phyloP scores from a whole-genome alignment of 2,329 filamentous ascomycete species.

The Apiospora hydei region DNA sequence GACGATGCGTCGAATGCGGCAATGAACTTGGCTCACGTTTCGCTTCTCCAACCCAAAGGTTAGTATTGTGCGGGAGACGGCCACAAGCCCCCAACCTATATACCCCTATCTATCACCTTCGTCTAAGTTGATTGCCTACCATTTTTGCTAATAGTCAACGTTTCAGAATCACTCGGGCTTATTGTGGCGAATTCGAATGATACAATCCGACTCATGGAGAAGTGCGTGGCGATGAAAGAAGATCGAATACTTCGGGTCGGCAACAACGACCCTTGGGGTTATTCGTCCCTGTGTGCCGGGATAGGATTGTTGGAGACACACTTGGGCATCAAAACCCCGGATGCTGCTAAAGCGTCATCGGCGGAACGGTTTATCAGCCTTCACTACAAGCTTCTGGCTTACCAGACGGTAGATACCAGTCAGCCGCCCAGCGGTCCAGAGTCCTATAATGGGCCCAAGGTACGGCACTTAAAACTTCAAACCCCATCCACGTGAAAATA shows the following conservation, averaged over 20 bases:
- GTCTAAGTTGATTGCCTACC: too few relatives aligned
- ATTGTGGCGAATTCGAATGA: slow-evolving; percentile 69
- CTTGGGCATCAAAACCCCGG: slow-evolving; percentile 62
- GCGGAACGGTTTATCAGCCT: slow-evolving; percentile 66
- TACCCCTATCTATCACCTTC: not conserved
- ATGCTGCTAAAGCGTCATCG: slow-evolving; percentile 64
- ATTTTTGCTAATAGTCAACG: slow-evolving; percentile 27
- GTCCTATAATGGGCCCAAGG: slow-evolving; percentile 37
- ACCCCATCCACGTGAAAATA: not conserved
- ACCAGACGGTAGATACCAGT: slow-evolving; percentile 47
- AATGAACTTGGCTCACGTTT: slow-evolving; percentile 68
- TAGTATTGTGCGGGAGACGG: slow-evolving; percentile 9
- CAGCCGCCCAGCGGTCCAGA: slow-evolving; percentile 35
- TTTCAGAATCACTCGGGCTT: slow-evolving; percentile 61
- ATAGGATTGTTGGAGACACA: slow-evolving; percentile 66
- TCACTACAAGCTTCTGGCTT: slow-evolving; percentile 63
- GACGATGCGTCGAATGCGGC: slow-evolving; percentile 67
- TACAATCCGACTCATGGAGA: slow-evolving; percentile 67
- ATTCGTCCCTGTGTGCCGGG: slow-evolving; percentile 69
- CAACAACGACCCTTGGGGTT: slow-evolving; percentile 70
- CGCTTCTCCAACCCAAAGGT: slow-evolving; percentile 64
- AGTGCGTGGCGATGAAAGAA: slow-evolving; percentile 67
- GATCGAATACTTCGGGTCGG: slow-evolving; percentile 67
- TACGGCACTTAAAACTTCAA: slow-evolving; percentile 35
- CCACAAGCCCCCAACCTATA: not conserved